Evolutionary conservation across 768 basidiomycete genomes (phyloP).

Genomic region (Pleurotus tuoliensis): DNA sequence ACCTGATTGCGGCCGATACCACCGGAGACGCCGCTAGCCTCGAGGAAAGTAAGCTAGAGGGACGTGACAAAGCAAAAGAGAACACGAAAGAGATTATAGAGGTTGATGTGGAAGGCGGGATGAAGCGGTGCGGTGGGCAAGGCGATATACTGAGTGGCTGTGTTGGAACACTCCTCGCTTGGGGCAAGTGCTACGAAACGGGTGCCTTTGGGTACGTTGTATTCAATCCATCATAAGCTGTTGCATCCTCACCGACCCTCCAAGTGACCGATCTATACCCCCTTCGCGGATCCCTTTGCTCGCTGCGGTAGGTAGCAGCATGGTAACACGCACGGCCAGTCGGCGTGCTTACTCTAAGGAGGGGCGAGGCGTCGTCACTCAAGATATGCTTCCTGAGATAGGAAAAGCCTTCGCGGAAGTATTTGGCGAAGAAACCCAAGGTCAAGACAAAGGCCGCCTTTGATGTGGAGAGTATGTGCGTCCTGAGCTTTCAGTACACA

Average conservation of each 20-base stretch:
- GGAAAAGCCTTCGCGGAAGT: constrained; percentile 69
- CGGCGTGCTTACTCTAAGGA: constrained; percentile 69
- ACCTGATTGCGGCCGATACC: constrained; percentile 79
- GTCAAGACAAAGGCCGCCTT: constrained; percentile 33
- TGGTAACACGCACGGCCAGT: constrained; percentile 85
- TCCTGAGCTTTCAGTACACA: too few relatives aligned
- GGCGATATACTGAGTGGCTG: constrained; percentile 90
- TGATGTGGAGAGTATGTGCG: constrained; percentile 14
- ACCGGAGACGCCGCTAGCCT: constrained; percentile 49
- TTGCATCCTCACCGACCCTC: not conserved
- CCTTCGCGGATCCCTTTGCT: constrained; percentile 73
- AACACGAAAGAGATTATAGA: constrained; percentile 56
- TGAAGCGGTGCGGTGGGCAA: constrained; percentile 94
- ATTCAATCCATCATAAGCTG: not conserved
- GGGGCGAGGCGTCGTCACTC: constrained; percentile 78
- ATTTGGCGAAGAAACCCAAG: constrained; percentile 54
- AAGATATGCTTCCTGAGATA: constrained; percentile 68
- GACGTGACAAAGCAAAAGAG: constrained; percentile 45
- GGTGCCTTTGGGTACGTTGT: constrained; percentile 68
- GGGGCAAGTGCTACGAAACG: constrained; percentile 91
- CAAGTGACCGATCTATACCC: constrained; percentile 51
- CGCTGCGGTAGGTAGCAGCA: constrained; percentile 81
- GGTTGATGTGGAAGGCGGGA: constrained; percentile 70
- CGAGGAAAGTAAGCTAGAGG: constrained; percentile 36
- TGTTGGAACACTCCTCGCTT: constrained; percentile 88